Conservation (phyloP, 1,284 basidiomycete species). For the Abortiporus biennis region DNA sequence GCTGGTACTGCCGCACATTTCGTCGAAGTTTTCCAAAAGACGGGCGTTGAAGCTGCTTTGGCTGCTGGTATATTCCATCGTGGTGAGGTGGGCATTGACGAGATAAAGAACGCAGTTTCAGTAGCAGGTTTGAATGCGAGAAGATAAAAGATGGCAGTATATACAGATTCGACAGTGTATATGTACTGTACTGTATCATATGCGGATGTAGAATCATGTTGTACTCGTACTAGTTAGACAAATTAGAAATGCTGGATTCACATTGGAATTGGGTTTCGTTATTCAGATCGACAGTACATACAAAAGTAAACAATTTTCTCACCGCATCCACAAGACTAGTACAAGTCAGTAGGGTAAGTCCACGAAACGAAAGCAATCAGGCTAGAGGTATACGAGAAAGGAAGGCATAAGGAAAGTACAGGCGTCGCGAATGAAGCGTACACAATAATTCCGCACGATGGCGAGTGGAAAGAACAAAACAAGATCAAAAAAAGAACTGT, state of each 20-base stretch:
- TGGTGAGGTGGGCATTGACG: conserved; percentile 69
- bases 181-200: background rate
- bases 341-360: no score
- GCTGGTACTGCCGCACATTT: conserved; percentile 86
- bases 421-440: background rate
- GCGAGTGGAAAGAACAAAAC: background rate
- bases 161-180: background rate
- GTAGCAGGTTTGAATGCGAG: conserved; percentile 50
- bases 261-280: no score
- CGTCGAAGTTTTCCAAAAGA: conserved; percentile 76
- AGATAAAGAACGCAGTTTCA: conserved; percentile 62
- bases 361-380: no score
- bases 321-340: no score
- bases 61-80: conserved; percentile 99
- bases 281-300: no score
- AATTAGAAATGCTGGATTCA: no score
- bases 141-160: conserved; percentile 14
- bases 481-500: conserved; percentile 1
- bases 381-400: background rate
- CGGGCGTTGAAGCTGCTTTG: conserved; percentile 85
- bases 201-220: background rate
- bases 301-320: no score
- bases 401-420: background rate
- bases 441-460: background rate
- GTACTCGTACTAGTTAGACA: no score